A percentile compares a stretch with the other conserved stretches of the same genome.
Evolutionary conservation across 2,329 filamentous ascomycete genomes (phyloP).

Genomic region (Claviceps digitariae): DNA sequence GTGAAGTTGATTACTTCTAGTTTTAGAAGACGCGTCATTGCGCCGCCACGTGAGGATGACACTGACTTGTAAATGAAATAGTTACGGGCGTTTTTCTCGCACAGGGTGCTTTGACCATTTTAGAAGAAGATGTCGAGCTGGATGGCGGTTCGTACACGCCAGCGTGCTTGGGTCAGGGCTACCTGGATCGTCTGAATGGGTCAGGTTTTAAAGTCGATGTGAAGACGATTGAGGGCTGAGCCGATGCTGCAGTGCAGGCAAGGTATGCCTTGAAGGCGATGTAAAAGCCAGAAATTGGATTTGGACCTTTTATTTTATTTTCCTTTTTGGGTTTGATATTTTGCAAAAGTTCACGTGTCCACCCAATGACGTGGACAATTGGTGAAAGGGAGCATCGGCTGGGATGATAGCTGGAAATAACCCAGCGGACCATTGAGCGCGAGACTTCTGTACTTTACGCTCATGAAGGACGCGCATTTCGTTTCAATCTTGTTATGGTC

Average conservation of each 20-base stretch:
- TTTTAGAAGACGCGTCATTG: background rate
- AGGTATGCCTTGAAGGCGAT: background rate
- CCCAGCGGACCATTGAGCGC: too few species aligned
- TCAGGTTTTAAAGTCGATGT: constrained; percentile 51
- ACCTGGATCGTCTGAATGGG: constrained; percentile 47
- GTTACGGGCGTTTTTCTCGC: constrained; percentile 52
- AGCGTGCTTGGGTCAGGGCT: constrained; percentile 54
- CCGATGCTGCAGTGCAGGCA: constrained; percentile 11
- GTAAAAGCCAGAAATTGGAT: background rate
- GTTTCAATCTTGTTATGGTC: too few species aligned
- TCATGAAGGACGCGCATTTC: too few species aligned
- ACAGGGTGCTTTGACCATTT: constrained; percentile 50
- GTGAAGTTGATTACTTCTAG: background rate
- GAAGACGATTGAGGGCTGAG: constrained; percentile 16
- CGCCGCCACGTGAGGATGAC: background rate
- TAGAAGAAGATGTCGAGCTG: constrained; percentile 47
- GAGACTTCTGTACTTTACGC: too few species aligned
- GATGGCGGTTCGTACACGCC: constrained; percentile 59
- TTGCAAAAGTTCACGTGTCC: too few species aligned
- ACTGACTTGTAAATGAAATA: constrained; percentile 14
- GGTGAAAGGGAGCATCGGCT: too few species aligned
- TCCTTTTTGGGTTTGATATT: background rate
- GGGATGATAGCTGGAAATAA: too few species aligned
- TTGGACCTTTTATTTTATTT: background rate
- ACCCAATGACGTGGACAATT: too few species aligned